These are phyloP conservation scores for Clavariopsis aquatica DNA, from an alignment of 495 filamentous ascomycete genomes.

Conservation along the genomic window DNA sequence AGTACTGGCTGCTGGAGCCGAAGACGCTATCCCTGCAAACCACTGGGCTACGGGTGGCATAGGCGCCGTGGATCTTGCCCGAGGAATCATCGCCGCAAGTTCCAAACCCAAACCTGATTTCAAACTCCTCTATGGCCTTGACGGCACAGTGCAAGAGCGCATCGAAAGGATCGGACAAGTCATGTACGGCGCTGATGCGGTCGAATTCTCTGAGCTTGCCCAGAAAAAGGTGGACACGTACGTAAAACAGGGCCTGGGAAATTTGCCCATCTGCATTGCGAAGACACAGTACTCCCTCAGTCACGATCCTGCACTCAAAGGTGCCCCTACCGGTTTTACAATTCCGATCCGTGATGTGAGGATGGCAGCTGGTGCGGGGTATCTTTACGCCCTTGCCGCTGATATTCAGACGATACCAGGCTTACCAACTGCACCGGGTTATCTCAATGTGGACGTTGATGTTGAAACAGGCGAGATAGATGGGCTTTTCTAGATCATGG, in stretches of 20 bases:
- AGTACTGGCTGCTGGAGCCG: constrained; percentile 86
- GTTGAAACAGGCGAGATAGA: constrained; percentile 92
- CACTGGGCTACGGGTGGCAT: constrained; percentile 97
- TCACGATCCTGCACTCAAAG: constrained; percentile 91
- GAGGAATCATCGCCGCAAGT: constrained; percentile 78
- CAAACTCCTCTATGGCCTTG: constrained; percentile 80
- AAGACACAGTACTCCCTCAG: constrained; percentile 98
- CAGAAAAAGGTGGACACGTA: constrained; percentile 96
- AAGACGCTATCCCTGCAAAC: constrained; percentile 89
- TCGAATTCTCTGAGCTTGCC: constrained; percentile 91
- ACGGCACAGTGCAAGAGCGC: constrained; percentile 80
- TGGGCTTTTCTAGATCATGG: constrained; percentile 72
- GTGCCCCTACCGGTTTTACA: constrained; percentile 93
- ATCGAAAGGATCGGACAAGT: constrained; percentile 86
- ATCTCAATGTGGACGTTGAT: constrained; percentile 94
- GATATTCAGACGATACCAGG: constrained; percentile 99
- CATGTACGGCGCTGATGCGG: constrained; percentile 90
- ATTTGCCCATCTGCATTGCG: constrained; percentile 92
- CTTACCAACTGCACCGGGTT: constrained; percentile 91
- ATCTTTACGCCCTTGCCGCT: constrained; percentile 91
- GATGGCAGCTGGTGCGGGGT: constrained; percentile 90
- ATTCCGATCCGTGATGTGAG: constrained; percentile 93
- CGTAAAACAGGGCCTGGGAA: constrained; percentile 84
- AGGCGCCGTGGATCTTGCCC: constrained; percentile 86
- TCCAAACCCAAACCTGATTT: constrained; percentile 81